Percentiles rank a stretch among this genome's conserved stretches.
Conservation (phyloP, 1,284 basidiomycete species). For the Ustilago hordei region DNA sequence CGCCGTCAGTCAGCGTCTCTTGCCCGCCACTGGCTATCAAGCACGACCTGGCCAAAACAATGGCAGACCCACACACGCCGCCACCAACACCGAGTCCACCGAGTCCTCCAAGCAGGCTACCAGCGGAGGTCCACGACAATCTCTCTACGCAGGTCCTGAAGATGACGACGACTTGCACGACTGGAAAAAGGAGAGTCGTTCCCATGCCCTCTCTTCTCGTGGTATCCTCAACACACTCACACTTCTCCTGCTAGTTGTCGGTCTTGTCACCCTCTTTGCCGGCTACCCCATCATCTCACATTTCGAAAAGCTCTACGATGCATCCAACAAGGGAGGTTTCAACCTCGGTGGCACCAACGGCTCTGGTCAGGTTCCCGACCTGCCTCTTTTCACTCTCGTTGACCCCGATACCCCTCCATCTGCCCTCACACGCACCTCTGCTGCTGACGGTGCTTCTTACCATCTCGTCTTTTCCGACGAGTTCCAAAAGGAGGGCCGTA, state of each 20-base stretch:
- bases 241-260: slow-evolving; percentile 39
- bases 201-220: slow-evolving; percentile 40
- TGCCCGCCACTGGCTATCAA: slow-evolving; percentile 22
- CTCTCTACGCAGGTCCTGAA: slow-evolving; percentile 34
- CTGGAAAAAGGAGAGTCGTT: slow-evolving; percentile 33
- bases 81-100: slow-evolving; percentile 15
- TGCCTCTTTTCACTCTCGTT: slow-evolving; percentile 49
- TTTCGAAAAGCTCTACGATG: slow-evolving; percentile 24
- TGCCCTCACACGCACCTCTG: slow-evolving; percentile 35
- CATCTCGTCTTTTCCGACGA: slow-evolving; percentile 65
- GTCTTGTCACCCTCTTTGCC: slow-evolving; percentile 55
- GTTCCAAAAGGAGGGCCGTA: slow-evolving; percentile 59
- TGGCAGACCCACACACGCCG: not conserved
- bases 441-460: slow-evolving; percentile 40
- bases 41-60: slow-evolving; percentile 10
- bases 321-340: slow-evolving; percentile 37
- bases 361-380: slow-evolving; percentile 61
- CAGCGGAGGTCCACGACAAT: slow-evolving; percentile 12
- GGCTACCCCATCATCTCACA: slow-evolving; percentile 60
- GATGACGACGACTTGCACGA: slow-evolving; percentile 63
- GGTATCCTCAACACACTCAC: slow-evolving; percentile 51
- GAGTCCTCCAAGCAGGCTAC: slow-evolving; percentile 38
- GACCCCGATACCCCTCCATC: slow-evolving; percentile 55
- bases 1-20: slow-evolving; percentile 25
- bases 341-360: slow-evolving; percentile 78